Conservation (phyloP, 352 stramenopile species). For the Globisporangium echinulatum region DNA sequence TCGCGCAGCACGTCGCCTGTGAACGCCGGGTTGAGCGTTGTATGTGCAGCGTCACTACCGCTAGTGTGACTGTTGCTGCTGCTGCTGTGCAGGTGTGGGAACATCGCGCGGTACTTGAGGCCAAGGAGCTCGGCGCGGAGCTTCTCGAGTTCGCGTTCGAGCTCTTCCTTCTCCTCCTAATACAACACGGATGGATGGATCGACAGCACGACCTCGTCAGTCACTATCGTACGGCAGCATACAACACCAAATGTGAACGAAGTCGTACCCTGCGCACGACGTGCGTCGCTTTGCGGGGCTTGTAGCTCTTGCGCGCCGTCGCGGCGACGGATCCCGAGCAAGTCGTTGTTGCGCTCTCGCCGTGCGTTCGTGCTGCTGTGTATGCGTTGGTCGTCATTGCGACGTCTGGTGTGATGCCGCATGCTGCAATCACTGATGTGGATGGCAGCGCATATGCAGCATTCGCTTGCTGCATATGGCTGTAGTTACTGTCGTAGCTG, state of each 20-base stretch:
- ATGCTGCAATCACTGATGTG: too few relatives aligned
- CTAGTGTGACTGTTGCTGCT: too few relatives aligned
- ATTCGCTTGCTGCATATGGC: too few relatives aligned
- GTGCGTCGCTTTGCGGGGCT: constrained; percentile 6
- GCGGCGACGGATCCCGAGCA: neutral
- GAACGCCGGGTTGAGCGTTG: constrained; percentile 10
- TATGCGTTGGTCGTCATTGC: too few relatives aligned
- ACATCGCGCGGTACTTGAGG: constrained; percentile 13
- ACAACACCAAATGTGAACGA: too few relatives aligned
- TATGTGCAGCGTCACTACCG: too few relatives aligned
- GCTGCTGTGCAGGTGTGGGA: neutral
- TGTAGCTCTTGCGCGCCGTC: constrained; percentile 2
- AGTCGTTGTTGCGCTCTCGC: too few relatives aligned
- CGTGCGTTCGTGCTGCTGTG: too few relatives aligned
- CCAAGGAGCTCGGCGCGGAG: constrained; percentile 20
- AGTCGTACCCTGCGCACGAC: constrained; percentile 6
- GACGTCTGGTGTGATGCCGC: too few relatives aligned
- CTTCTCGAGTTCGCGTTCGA: constrained; percentile 23
- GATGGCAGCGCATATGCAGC: neutral
- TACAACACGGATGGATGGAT: too few relatives aligned
- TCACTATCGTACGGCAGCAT: too few relatives aligned
- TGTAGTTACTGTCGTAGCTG: too few relatives aligned
- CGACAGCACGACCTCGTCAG: neutral
- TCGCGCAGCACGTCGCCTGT: constrained; percentile 9
- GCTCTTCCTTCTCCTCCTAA: constrained; percentile 25